A percentile compares a stretch with the other conserved stretches of the same genome.
These are phyloP conservation scores for Penicillium sp. DNA, from an alignment of 2,329 filamentous ascomycete species.

Conservation along the genomic window DNA sequence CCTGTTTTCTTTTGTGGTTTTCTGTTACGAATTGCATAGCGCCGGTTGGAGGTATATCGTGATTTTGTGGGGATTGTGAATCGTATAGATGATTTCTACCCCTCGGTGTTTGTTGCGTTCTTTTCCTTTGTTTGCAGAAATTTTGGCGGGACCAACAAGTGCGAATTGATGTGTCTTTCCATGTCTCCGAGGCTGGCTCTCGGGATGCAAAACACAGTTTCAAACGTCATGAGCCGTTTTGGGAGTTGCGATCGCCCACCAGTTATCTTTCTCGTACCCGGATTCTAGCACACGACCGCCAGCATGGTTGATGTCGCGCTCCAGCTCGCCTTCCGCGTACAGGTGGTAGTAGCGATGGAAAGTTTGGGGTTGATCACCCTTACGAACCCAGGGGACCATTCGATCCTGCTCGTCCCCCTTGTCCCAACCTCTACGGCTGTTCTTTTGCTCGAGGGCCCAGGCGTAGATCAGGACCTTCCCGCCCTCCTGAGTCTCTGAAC, in stretches of 20 bases:
- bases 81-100: constrained; percentile 29
- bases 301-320: constrained; percentile 69
- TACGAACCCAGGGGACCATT: constrained; percentile 91
- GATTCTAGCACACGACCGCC: constrained; percentile 73
- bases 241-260: constrained; percentile 74
- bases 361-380: constrained; percentile 47
- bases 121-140: constrained; percentile 12
- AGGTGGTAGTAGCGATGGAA: constrained; percentile 94
- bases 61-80: constrained; percentile 26
- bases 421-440: constrained; percentile 84
- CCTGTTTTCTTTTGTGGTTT: constrained; percentile 14
- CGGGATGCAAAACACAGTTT: constrained; percentile 16
- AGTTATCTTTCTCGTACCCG: constrained; percentile 97
- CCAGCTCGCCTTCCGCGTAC: constrained; percentile 81
- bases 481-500: constrained; percentile 27
- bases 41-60: constrained; percentile 36
- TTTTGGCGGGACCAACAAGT: constrained; percentile 6
- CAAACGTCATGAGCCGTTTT: constrained; percentile 18
- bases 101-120: constrained; percentile 13
- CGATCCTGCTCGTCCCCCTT: constrained; percentile 81
- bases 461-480: constrained; percentile 81
- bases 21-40: constrained; percentile 41
- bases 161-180: constrained; percentile 1
- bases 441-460: constrained; percentile 91
- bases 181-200: constrained; percentile 32